Conservation (phyloP, 2,329 filamentous ascomycete species). For the Claviceps maximensis region DNA sequence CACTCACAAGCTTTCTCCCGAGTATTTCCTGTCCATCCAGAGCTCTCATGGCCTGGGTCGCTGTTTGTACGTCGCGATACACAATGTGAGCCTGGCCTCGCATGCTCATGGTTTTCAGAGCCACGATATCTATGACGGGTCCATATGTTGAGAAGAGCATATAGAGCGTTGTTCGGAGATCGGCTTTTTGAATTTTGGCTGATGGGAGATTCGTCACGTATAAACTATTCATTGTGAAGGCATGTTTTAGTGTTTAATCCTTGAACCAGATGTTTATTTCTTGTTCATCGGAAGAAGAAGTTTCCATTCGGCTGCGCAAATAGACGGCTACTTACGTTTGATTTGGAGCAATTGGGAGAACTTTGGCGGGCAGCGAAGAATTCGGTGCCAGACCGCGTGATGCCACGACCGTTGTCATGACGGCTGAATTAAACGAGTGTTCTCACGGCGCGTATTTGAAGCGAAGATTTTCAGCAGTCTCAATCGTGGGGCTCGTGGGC, state of each 20-base stretch:
- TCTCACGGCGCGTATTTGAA: background rate
- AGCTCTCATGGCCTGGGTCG: slow-evolving; percentile 84
- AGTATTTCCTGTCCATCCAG: slow-evolving; percentile 79
- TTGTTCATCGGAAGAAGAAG: no score
- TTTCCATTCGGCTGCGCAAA: background rate
- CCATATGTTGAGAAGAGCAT: slow-evolving; percentile 91
- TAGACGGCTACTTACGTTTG: slow-evolving; percentile 49
- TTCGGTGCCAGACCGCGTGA: slow-evolving; percentile 27
- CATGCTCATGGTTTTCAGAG: slow-evolving; percentile 82
- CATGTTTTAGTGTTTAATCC: background rate
- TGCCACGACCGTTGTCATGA: slow-evolving; percentile 25
- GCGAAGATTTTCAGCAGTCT: background rate
- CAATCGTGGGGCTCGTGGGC: background rate
- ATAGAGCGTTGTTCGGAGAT: slow-evolving; percentile 78
- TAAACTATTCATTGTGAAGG: slow-evolving; percentile 40
- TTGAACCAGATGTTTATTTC: no score
- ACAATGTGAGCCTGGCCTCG: slow-evolving; percentile 90
- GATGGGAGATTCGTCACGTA: slow-evolving; percentile 80
- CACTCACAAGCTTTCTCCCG: slow-evolving; percentile 67
- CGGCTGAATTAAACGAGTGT: slow-evolving; percentile 4
- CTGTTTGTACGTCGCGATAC: slow-evolving; percentile 79
- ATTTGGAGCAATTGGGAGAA: slow-evolving; percentile 49
- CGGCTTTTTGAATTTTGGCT: slow-evolving; percentile 78
- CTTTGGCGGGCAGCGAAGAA: slow-evolving; percentile 34
- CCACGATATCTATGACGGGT: slow-evolving; percentile 80